These are phyloP conservation scores for Tulasnella sp. DNA, from an alignment of 768 basidiomycete genomes.

Conservation along the genomic window DNA sequence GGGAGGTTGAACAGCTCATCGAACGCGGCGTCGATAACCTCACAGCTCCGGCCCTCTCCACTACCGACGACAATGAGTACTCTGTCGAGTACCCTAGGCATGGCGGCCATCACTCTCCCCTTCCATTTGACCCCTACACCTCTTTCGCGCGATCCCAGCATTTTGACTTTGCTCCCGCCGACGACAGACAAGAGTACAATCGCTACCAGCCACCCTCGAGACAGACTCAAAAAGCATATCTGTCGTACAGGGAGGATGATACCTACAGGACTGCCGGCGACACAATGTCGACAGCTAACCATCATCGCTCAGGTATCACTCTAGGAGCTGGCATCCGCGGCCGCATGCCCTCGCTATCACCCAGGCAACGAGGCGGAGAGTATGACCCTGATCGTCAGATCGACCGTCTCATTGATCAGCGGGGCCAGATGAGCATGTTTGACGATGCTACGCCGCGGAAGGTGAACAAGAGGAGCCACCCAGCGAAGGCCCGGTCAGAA, in stretches of 20 bases:
- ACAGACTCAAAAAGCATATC: conserved; percentile 22
- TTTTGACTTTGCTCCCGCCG: conserved; percentile 46
- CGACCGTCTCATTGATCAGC: conserved; percentile 54
- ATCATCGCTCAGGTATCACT: conserved; percentile 83
- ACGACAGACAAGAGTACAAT: conserved; percentile 26
- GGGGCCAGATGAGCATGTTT: conserved; percentile 40
- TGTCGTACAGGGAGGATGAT: conserved; percentile 37
- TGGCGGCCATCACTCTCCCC: conserved; percentile 44
- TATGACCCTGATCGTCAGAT: conserved; percentile 78
- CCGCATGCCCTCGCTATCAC: conserved; percentile 27
- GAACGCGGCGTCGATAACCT: conserved; percentile 48
- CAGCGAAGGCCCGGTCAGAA: not conserved
- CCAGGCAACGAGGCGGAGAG: conserved; percentile 61
- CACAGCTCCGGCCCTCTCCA: conserved; percentile 50
- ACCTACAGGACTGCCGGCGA: conserved; percentile 57
- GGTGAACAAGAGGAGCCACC: conserved; percentile 25
- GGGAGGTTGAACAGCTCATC: conserved; percentile 68
- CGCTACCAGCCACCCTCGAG: conserved; percentile 16
- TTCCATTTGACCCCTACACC: conserved; percentile 42
- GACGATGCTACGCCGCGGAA: conserved; percentile 43
- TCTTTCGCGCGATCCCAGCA: conserved; percentile 36
- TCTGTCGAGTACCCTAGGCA: conserved; percentile 64
- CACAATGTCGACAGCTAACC: conserved; percentile 72
- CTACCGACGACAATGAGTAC: conserved; percentile 20
- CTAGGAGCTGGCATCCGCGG: conserved; percentile 69